Evolutionary conservation across 2,329 filamentous ascomycete genomes (phyloP).

Genomic region (Diaporthe citriasiana): DNA sequence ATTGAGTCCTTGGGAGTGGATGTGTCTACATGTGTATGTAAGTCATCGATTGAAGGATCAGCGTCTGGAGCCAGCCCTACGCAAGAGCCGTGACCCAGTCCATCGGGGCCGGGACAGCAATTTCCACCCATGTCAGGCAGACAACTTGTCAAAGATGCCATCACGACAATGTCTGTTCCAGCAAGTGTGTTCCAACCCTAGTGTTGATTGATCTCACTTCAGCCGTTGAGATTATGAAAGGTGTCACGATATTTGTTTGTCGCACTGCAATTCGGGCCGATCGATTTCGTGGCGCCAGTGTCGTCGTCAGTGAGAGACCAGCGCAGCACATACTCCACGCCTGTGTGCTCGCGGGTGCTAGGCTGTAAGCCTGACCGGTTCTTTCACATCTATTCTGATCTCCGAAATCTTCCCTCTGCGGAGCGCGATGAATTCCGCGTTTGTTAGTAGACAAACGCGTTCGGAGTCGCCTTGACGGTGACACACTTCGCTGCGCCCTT

Average conservation of each 20-base stretch:
- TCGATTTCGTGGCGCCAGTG: not conserved
- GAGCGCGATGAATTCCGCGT: not conserved
- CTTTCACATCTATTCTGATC: not conserved
- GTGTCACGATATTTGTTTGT: not conserved
- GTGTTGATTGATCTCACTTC: not conserved
- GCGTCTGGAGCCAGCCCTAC: slow-evolving; percentile 16
- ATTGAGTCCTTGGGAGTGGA: not conserved
- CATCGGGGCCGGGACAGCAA: slow-evolving; percentile 1
- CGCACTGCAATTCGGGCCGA: not conserved
- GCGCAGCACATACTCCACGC: not conserved
- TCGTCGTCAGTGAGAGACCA: not conserved
- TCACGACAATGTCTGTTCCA: not conserved
- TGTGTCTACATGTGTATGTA: not conserved
- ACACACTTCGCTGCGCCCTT: not conserved
- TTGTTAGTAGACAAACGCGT: not conserved
- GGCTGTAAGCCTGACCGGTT: not conserved
- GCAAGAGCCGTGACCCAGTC: not conserved
- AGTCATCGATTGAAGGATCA: not conserved
- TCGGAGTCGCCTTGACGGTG: not conserved
- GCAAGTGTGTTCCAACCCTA: not conserved
- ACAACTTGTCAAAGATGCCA: not conserved
- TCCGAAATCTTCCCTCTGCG: not conserved
- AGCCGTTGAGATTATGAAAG: no score
- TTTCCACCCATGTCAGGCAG: not conserved
- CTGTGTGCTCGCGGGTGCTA: not conserved